Conservation (phyloP, 345 rosid species). For the Clarkia xantiana region DNA sequence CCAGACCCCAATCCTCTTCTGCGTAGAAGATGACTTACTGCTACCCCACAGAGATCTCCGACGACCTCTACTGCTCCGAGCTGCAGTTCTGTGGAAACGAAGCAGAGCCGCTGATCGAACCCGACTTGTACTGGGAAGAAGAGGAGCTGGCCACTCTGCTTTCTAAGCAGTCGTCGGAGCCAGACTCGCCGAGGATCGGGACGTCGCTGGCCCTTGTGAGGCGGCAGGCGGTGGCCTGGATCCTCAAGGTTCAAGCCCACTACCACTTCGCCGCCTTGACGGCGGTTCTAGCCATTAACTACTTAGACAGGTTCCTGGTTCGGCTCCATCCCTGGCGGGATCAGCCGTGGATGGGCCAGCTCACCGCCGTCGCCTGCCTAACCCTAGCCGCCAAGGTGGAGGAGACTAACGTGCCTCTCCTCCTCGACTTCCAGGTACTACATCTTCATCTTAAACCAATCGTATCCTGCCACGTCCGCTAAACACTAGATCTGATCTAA, state of each 20-base stretch:
- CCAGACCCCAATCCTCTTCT: conserved; percentile 29
- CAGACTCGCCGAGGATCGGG: conserved; percentile 14
- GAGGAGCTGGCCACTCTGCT: conserved; percentile 36
- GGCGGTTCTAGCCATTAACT: conserved; percentile 54
- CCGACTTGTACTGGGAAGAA: conserved; percentile 43
- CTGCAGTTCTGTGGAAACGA: conserved; percentile 9
- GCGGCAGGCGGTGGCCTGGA: conserved; percentile 29
- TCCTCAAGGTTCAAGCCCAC: conserved; percentile 19
- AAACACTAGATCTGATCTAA: conserved; percentile 8
- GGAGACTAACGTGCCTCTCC: conserved; percentile 36
- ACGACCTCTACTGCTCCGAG: conserved; percentile 47
- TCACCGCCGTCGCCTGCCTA: conserved; percentile 56
- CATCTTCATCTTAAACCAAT: not conserved
- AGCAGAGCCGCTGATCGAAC: conserved; percentile 16
- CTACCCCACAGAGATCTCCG: conserved; percentile 12
- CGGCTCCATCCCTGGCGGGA: conserved; percentile 21
- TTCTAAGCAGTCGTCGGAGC: conserved; percentile 29
- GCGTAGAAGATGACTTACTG: conserved; percentile 34
- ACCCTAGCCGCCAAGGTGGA: conserved; percentile 49
- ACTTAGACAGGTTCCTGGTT: conserved; percentile 49
- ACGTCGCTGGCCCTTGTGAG: conserved; percentile 23
- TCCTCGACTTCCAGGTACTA: conserved; percentile 52
- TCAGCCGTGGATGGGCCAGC: conserved; percentile 56
- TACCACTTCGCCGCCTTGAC: conserved; percentile 41
- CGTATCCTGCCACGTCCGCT: not conserved